Conservation (phyloP, 495 filamentous ascomycete species). For the Polyplosphaeria fusca region DNA sequence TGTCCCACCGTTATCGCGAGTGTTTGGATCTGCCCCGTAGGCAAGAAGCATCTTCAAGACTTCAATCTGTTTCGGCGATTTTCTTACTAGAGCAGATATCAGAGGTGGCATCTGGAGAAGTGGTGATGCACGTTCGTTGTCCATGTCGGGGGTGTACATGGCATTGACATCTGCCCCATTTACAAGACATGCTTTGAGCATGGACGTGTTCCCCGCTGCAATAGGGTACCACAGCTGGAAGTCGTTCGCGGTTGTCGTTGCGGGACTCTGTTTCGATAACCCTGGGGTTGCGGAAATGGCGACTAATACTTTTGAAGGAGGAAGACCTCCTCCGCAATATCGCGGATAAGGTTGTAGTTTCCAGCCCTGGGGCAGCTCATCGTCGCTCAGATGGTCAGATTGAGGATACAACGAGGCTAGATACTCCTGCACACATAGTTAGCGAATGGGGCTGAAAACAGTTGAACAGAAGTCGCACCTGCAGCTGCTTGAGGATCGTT, state of each 20-base stretch:
- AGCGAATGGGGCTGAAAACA: too few species aligned
- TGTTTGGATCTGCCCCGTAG: neutral
- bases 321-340: too few species aligned
- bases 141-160: constrained; percentile 1
- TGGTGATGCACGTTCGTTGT: neutral
- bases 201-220: neutral
- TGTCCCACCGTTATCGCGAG: neutral
- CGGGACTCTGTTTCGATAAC: neutral
- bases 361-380: too few species aligned
- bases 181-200: neutral
- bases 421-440: too few species aligned
- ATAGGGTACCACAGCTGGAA: constrained; percentile 1
- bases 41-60: neutral
- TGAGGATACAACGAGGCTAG: too few species aligned
- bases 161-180: constrained; percentile 5
- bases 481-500: neutral
- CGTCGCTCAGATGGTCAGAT: too few species aligned
- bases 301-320: too few species aligned
- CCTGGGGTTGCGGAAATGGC: too few species aligned
- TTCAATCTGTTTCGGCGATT: neutral
- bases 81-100: neutral
- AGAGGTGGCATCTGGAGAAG: neutral
- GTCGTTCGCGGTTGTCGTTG: too few species aligned
- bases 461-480: too few species aligned
- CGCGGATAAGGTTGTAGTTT: too few species aligned